These are phyloP conservation scores for Adenanthera pavonina DNA, from an alignment of 306 rosid species.

Conservation along the genomic window DNA sequence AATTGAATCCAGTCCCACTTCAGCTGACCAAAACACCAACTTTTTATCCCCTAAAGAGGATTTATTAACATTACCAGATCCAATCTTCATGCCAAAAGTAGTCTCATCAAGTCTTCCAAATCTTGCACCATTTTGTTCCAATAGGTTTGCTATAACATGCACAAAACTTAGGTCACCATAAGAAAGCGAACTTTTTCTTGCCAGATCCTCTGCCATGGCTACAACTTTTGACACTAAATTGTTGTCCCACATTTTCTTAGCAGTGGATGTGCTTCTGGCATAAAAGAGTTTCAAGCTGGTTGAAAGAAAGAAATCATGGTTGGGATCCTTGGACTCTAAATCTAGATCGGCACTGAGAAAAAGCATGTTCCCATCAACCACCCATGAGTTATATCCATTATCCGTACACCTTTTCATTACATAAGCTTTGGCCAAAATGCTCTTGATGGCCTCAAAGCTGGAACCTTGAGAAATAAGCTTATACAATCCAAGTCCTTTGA, in stretches of 20 bases:
- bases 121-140: slow-evolving; percentile 46
- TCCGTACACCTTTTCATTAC: slow-evolving; percentile 64
- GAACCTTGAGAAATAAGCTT: slow-evolving; percentile 53
- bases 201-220: slow-evolving; percentile 48
- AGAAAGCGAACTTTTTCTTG: slow-evolving; percentile 44
- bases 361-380: slow-evolving; percentile 70
- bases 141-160: slow-evolving; percentile 39
- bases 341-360: slow-evolving; percentile 54
- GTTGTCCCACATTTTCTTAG: slow-evolving; percentile 57
- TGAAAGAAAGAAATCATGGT: slow-evolving; percentile 51
- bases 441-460: slow-evolving; percentile 46
- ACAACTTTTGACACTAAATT: slow-evolving; percentile 47
- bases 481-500: slow-evolving; percentile 49
- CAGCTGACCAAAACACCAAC: slow-evolving; percentile 67
- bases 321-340: slow-evolving; percentile 40
- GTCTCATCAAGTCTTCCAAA: slow-evolving; percentile 44
- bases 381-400: slow-evolving; percentile 55
- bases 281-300: slow-evolving; percentile 61
- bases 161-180: slow-evolving; percentile 51
- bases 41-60: slow-evolving; percentile 60
- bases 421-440: slow-evolving; percentile 58
- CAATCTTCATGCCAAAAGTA: slow-evolving; percentile 49
- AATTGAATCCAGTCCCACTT: slow-evolving; percentile 49
- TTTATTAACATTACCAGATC: slow-evolving; percentile 38
- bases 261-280: slow-evolving; percentile 56